A percentile compares a stretch with the other conserved stretches of the same genome.
Conservation (phyloP, 2,329 filamentous ascomycete species). For the Geoglossum cookeanum region DNA sequence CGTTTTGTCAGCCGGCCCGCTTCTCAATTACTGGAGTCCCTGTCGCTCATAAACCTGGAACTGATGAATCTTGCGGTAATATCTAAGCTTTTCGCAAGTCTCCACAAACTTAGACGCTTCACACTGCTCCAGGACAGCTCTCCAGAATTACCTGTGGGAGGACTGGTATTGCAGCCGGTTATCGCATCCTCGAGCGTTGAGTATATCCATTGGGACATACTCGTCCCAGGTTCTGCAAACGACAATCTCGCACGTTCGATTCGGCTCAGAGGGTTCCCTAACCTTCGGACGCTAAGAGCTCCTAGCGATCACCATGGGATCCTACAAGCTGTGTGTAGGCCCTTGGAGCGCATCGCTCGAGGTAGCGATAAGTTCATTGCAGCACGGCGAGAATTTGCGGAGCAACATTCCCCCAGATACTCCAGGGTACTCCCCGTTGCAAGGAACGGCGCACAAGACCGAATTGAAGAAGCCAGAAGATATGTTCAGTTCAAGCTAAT, state of each 20-base stretch:
- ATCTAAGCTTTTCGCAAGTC: slow-evolving; percentile 30
- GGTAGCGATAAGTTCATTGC: slow-evolving; percentile 26
- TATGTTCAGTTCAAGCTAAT: slow-evolving; percentile 38
- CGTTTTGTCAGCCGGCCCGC: slow-evolving; percentile 29
- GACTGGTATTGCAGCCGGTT: slow-evolving; percentile 26
- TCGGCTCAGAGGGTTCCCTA: slow-evolving; percentile 40
- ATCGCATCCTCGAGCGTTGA: slow-evolving; percentile 30
- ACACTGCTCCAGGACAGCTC: slow-evolving; percentile 31
- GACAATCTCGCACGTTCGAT: slow-evolving; percentile 46
- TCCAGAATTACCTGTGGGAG: slow-evolving; percentile 25
- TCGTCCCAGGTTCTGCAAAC: slow-evolving; percentile 34
- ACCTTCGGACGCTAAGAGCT: slow-evolving; percentile 37
- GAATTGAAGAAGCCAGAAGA: slow-evolving; percentile 38
- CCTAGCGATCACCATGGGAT: slow-evolving; percentile 51
- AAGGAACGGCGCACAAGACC: slow-evolving; percentile 43
- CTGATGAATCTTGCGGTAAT: slow-evolving; percentile 31
- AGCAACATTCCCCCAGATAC: slow-evolving; percentile 7
- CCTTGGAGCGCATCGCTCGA: slow-evolving; percentile 34
- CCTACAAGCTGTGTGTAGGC: slow-evolving; percentile 50
- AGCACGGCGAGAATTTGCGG: not conserved
- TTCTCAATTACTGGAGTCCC: slow-evolving; percentile 24
- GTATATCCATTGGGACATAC: slow-evolving; percentile 42
- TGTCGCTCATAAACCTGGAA: slow-evolving; percentile 34
- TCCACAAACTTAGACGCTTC: slow-evolving; percentile 28
- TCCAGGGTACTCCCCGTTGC: slow-evolving; percentile 21